Evolutionary conservation across 2,329 filamentous ascomycete genomes (phyloP), one percentile per base, ranked within the genome.

Genomic region (Hypomyces perniciosus): DNA sequence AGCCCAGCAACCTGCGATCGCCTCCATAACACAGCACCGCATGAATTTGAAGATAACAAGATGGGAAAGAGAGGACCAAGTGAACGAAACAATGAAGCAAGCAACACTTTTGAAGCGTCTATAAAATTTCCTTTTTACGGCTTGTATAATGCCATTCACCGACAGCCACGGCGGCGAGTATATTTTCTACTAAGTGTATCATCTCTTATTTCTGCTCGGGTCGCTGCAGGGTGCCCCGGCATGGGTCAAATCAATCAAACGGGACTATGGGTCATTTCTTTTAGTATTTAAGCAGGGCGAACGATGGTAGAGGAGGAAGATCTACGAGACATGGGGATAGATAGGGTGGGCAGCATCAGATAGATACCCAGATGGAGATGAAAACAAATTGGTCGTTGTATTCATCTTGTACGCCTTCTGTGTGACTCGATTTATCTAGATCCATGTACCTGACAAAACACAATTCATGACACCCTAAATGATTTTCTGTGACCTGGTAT

Each of bases 1-100:
- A 73, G 46, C 64, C 72, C 4, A 68, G 42, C 8, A 33, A 65
- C 37, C 59, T 67, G 5, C 61, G 63, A 12, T 20, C 59, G 29
- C 50, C 59, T 51, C 43, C 52, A 30, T 45, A 58, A 38, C 49
- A 57, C 38, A 42, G 45, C 4, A 44, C 38, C 4, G 48, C 41
- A 46, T 43, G 40, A 46, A 41, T 35, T 13, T 35, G 35, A 30
- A 34, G 48, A 47, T 26, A 44, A 35, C 45, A 55, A 49, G 27
- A 6, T 26, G 9, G 13, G 33, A 26, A 27, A 10, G 20, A 33
- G 46, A 45, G 5, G 13, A 44, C 26, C 33, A 34, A 39, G 5
- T 38, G 8, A 26, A 41, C 27, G 34, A n/a, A 28, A 8, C 13
- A 1, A 42, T 26, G 27, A 28, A 42, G 35, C 35, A 38, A 38